phyloP scores from a whole-genome alignment of 78 protist genomes.

The Speleostelium caveatum region DNA sequence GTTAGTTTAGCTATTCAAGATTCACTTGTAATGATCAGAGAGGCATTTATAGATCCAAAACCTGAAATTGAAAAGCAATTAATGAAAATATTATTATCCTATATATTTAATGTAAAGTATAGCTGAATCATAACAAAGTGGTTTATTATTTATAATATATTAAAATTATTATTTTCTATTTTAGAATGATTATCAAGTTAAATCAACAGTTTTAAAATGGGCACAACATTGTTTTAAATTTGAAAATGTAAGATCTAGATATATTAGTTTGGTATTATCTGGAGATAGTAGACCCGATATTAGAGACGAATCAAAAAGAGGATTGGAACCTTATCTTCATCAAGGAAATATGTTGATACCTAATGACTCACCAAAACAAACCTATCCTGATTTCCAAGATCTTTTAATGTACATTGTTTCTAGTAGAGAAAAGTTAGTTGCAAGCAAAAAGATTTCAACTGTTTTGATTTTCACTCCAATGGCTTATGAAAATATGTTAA shows the following conservation, averaged over 20 bases:
- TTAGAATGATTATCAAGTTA: constrained; percentile 25
- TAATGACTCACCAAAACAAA: neutral
- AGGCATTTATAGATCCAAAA: constrained; percentile 33
- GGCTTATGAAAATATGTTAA: constrained; percentile 44
- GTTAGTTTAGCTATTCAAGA: constrained; percentile 54
- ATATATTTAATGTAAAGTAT: neutral
- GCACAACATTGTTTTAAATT: constrained; percentile 75
- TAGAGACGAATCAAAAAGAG: constrained; percentile 60
- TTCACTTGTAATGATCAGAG: constrained; percentile 36
- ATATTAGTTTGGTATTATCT: constrained; percentile 40
- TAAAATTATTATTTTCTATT: neutral
- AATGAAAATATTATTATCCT: constrained; percentile 1
- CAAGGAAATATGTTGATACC: constrained; percentile 62
- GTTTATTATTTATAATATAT: neutral
- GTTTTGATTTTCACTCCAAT: constrained; percentile 23
- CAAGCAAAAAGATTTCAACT: neutral
- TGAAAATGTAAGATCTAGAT: constrained; percentile 45
- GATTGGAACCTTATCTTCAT: constrained; percentile 58
- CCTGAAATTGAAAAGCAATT: neutral
- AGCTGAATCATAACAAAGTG: neutral
- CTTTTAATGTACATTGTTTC: constrained; percentile 8
- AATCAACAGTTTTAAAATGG: constrained; percentile 40
- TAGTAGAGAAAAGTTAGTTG: neutral
- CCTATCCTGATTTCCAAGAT: constrained; percentile 30
- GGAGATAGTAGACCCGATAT: constrained; percentile 64